Percentiles rank a stretch among this genome's conserved stretches.
phyloP scores from a whole-genome alignment of 164 flowering plant genomes.

The Protea cynaroides region DNA sequence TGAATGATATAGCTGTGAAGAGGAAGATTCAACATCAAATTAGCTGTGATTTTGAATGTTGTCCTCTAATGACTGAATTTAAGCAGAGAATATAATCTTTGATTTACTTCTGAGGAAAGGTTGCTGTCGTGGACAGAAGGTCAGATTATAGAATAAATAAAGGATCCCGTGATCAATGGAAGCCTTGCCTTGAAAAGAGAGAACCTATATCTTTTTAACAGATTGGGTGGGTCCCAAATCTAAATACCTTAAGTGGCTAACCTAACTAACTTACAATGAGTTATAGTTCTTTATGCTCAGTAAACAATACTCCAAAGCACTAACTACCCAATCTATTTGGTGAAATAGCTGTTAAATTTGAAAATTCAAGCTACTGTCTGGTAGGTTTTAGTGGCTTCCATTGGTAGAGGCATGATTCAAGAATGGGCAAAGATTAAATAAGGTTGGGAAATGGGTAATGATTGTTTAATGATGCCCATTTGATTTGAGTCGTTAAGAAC shows the following conservation, averaged over 20 bases:
- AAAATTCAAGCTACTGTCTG: too few relatives aligned
- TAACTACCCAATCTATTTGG: too few relatives aligned
- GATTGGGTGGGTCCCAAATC: background rate
- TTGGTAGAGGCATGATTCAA: background rate
- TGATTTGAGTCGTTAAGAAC: background rate
- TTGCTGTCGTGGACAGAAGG: background rate
- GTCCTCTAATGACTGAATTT: background rate
- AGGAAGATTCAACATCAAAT: too few relatives aligned
- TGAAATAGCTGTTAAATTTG: too few relatives aligned
- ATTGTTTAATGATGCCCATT: background rate
- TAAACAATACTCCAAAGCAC: background rate
- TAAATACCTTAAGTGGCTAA: background rate
- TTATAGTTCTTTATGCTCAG: background rate
- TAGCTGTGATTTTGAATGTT: background rate
- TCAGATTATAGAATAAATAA: background rate
- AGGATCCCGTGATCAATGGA: background rate
- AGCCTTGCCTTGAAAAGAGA: conserved; percentile 2
- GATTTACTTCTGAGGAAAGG: background rate
- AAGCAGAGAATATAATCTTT: background rate
- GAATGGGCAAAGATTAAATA: background rate
- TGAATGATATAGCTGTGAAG: too few relatives aligned
- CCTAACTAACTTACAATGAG: background rate
- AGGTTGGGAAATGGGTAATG: background rate
- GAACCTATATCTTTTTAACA: background rate
- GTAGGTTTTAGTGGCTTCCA: too few relatives aligned